phyloP scores from a whole-genome alignment of 768 basidiomycete genomes.

The Suillus lakei region DNA sequence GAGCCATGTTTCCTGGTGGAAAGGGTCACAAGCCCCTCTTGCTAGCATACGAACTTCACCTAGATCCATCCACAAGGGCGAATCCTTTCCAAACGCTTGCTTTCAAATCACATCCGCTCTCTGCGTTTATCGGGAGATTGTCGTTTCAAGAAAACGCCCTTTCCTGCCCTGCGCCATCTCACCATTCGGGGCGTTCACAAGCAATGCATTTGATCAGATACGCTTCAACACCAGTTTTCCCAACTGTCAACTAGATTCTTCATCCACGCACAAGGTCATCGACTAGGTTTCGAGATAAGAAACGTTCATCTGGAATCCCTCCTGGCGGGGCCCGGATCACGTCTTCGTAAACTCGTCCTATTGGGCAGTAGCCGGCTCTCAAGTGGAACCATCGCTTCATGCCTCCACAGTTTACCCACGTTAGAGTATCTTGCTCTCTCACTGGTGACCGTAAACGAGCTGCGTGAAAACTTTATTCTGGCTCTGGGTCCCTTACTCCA shows the following conservation, averaged over 20 bases:
- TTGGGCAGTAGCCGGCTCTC: conserved; percentile 40
- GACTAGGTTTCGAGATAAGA: conserved; percentile 42
- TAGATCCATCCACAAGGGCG: conserved; percentile 34
- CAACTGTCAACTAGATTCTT: conserved; percentile 39
- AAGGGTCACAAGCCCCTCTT: conserved; percentile 16
- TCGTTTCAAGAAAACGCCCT: conserved; percentile 19
- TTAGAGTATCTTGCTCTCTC: conserved; percentile 43
- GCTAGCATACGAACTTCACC: conserved; percentile 37
- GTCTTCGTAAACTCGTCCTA: conserved; percentile 39
- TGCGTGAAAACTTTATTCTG: conserved; percentile 35
- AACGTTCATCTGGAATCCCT: conserved; percentile 40
- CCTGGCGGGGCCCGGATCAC: conserved; percentile 17
- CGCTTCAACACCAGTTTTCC: conserved; percentile 32
- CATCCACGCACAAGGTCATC: conserved; percentile 36
- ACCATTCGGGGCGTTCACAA: conserved; percentile 38
- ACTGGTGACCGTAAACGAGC: conserved; percentile 40
- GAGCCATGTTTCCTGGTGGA: conserved; percentile 40
- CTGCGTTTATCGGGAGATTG: conserved; percentile 43
- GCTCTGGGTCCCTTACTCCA: conserved; percentile 32
- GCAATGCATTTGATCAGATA: conserved; percentile 40
- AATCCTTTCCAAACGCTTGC: conserved; percentile 35
- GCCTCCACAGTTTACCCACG: conserved; percentile 28
- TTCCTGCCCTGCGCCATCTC: conserved; percentile 23
- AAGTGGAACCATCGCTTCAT: conserved; percentile 32
- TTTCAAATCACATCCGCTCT: conserved; percentile 25